These are phyloP conservation scores for Cephaloascus fragrans DNA, from an alignment of 805 yeast species.

Conservation along the genomic window DNA sequence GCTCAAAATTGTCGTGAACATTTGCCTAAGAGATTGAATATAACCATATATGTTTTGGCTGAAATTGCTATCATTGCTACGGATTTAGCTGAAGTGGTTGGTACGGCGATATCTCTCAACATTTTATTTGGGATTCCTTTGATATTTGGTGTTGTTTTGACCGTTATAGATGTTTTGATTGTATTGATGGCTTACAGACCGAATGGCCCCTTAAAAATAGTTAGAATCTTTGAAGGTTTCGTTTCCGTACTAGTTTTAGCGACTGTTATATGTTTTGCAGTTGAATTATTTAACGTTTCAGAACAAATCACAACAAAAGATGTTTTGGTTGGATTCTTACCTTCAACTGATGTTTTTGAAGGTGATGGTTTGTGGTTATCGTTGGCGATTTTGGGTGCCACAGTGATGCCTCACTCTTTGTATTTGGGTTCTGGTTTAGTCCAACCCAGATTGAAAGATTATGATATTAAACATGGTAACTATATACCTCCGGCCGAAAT, in stretches of 20 bases:
- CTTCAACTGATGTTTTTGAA: constrained; percentile 28
- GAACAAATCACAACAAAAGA: constrained; percentile 38
- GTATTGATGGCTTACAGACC: constrained; percentile 86
- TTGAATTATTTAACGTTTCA: constrained; percentile 68
- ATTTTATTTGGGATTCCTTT: constrained; percentile 75
- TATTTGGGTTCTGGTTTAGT: constrained; percentile 83
- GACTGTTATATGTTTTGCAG: constrained; percentile 77
- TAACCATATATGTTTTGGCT: constrained; percentile 63
- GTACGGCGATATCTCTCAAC: constrained; percentile 91
- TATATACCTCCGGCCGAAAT: neutral
- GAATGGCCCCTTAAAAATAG: constrained; percentile 65
- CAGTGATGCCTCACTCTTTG: constrained; percentile 90
- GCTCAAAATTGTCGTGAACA: constrained; percentile 81
- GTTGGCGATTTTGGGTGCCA: constrained; percentile 84
- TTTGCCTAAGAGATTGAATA: constrained; percentile 51
- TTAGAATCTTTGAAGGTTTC: constrained; percentile 72
- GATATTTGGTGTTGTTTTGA: constrained; percentile 72
- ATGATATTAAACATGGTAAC: constrained; percentile 38
- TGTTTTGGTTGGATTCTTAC: constrained; percentile 61
- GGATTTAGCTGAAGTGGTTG: constrained; percentile 94
- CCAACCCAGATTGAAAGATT: constrained; percentile 73
- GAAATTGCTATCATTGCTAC: constrained; percentile 92
- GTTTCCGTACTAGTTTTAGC: constrained; percentile 71
- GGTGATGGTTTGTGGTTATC: constrained; percentile 60
- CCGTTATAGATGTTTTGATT: constrained; percentile 77